Conservation (phyloP, 495 filamentous ascomycete species). For the Trichoderma parareesei region DNA sequence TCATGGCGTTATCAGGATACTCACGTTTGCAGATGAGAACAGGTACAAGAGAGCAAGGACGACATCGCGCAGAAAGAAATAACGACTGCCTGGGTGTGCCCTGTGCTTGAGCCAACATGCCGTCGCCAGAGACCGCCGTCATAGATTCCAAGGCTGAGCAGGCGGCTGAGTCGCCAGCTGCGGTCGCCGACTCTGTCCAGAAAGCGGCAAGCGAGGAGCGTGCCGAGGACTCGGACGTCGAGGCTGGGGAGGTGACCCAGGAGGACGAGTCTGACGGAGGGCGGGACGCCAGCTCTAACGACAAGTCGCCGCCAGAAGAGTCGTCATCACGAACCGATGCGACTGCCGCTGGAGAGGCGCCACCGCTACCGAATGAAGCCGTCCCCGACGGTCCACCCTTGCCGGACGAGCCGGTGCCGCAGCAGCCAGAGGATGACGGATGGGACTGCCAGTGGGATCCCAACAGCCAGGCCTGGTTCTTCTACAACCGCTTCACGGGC, state of each 20-base stretch:
- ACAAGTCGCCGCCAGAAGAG: neutral
- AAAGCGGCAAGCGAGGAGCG: neutral
- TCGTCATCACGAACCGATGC: neutral
- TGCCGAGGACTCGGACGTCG: neutral
- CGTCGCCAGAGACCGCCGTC: neutral
- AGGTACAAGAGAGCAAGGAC: constrained; percentile 2
- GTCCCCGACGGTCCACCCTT: constrained; percentile 25
- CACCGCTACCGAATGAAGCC: constrained; percentile 9
- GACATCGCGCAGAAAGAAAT: neutral
- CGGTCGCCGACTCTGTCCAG: neutral
- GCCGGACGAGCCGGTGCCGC: constrained; percentile 31
- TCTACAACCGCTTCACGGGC: constrained; percentile 76
- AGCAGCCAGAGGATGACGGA: constrained; percentile 57
- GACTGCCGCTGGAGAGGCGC: neutral
- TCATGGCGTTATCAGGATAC: constrained; percentile 7
- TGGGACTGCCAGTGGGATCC: constrained; percentile 84
- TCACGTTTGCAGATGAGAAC: constrained; percentile 9
- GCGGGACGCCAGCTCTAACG: neutral
- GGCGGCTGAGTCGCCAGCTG: neutral
- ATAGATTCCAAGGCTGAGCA: neutral
- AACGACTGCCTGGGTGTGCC: neutral
- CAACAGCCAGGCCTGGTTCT: constrained; percentile 66
- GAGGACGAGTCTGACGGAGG: neutral
- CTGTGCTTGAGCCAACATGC: neutral
- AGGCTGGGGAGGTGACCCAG: neutral